Base-by-base conservation (phyloP, 2,329 filamentous ascomycete genomes). In the Furcasterigmium sp. region DNA sequence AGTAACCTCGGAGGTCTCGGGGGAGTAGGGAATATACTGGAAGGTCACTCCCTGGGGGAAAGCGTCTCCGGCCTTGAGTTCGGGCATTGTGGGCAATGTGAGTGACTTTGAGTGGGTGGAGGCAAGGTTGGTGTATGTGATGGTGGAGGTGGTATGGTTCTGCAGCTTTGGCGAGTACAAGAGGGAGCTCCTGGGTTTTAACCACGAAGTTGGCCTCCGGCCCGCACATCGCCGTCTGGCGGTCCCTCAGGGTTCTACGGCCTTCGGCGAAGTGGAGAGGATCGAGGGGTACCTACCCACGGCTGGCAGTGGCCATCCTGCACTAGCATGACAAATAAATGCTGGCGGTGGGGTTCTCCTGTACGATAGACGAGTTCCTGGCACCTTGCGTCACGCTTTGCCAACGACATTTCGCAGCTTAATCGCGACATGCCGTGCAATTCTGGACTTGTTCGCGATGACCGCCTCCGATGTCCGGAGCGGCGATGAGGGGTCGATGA, bases 1-100 rank as follows among this genome's bases (percentile, higher is more conserved):
- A 42, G 79, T 87, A 56, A 94, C 78, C 53, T 78, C 75, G 44
- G 77, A 70, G 40, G 72, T 77, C 56, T 91, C 87, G 45, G 77
- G 70, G 13, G 81, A 77, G 65, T 87, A 88, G 48, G 87, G 84
- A 53, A 93, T 79, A 76, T 91, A 93, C 58, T 81, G 85, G 76
- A 96, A 96, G 65, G 75, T 74, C 49, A 95, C 84, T 56, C 78
- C 85, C 55, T 82, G 72, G 54, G 91, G 91, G 76, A 97, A 91
- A 63, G 73, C 72, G 65, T 95, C 88, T 61, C 91, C 91, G 62
- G 78, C 77, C 65, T 91, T 83, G 67, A 93, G 78, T 64, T 76
- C 76, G 70, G 84, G 57, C 75, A 78, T 76, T 47, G 48, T 67
- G 45, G 42, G 23, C 20, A 8, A 18, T 26, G 29, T 42, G 36